Conservation (phyloP, 345 rosid genomes). For the Eutrema heterophyllum region DNA sequence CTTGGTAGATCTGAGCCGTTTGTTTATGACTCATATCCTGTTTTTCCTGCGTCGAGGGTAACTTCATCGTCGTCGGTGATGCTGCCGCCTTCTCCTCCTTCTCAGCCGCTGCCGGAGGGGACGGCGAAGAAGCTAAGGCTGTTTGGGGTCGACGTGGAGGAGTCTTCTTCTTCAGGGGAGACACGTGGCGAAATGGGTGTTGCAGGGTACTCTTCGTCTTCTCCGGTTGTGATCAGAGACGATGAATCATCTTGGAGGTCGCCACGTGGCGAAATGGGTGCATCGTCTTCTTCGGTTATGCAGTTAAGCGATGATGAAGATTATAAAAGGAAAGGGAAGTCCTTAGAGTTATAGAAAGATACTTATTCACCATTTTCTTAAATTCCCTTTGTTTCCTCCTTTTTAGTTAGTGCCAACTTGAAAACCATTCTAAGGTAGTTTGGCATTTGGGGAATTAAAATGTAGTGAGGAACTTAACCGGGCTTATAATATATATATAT, state of each 20-base stretch:
- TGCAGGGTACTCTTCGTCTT: slow-evolving; percentile 6
- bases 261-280: slow-evolving; percentile 34
- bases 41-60: slow-evolving; percentile 27
- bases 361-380: background rate
- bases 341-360: slow-evolving; percentile 6
- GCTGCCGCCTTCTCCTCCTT: slow-evolving; percentile 3
- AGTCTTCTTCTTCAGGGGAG: slow-evolving; percentile 35
- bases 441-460: background rate
- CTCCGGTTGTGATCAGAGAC: slow-evolving; percentile 27
- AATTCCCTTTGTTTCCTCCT: background rate
- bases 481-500: slow-evolving; percentile 3
- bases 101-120: background rate
- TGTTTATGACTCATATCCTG: slow-evolving; percentile 60
- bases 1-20: slow-evolving; percentile 34
- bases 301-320: slow-evolving; percentile 23
- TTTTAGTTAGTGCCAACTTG: background rate
- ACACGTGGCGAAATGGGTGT: slow-evolving; percentile 17
- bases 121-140: slow-evolving; percentile 52
- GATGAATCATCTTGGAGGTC: slow-evolving; percentile 11
- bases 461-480: background rate
- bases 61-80: background rate
- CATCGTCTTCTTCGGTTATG: slow-evolving; percentile 31
- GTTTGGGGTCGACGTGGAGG: slow-evolving; percentile 66
- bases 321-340: slow-evolving; percentile 33
- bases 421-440: background rate